Evolutionary conservation across 768 basidiomycete genomes (phyloP).

Genomic region (Cyathus striatus): DNA sequence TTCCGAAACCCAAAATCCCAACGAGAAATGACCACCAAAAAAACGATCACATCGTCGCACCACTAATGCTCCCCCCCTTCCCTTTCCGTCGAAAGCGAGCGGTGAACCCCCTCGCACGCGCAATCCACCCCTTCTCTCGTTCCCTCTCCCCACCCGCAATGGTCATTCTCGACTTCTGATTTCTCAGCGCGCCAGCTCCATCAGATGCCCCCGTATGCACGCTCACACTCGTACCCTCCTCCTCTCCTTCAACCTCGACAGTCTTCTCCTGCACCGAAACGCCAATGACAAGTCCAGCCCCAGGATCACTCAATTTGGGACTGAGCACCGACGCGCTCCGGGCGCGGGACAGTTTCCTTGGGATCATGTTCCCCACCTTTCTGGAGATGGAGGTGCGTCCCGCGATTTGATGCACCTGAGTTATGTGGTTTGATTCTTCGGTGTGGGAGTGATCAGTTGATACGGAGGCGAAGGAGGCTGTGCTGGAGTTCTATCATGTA

Average conservation of each 20-base stretch:
- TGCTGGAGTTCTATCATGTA: conserved; percentile 40
- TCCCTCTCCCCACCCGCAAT: conserved; percentile 15
- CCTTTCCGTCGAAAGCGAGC: conserved; percentile 38
- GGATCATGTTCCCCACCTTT: conserved; percentile 34
- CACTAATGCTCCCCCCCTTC: no score
- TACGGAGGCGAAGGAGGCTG: conserved; percentile 38
- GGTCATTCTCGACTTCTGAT: conserved; percentile 28
- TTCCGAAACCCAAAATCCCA: no score
- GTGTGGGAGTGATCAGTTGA: conserved; percentile 26
- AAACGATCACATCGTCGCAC: no score
- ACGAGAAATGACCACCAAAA: no score
- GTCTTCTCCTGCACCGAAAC: conserved; percentile 46
- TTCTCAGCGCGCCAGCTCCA: conserved; percentile 23
- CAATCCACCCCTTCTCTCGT: conserved; percentile 19
- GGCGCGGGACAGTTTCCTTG: conserved; percentile 40
- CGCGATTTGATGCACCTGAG: conserved; percentile 41
- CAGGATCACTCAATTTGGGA: conserved; percentile 17
- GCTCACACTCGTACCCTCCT: conserved; percentile 16
- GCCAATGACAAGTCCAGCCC: conserved; percentile 41
- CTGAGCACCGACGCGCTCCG: conserved; percentile 32
- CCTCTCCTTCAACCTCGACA: conserved; percentile 21
- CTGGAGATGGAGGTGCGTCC: conserved; percentile 37
- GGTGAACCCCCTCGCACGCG: conserved; percentile 35
- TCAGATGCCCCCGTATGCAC: no score
- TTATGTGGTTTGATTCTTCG: conserved; percentile 43